Evolutionary conservation across 805 yeast species (phyloP).

Genomic region (Kodamaea neixiangensis): DNA sequence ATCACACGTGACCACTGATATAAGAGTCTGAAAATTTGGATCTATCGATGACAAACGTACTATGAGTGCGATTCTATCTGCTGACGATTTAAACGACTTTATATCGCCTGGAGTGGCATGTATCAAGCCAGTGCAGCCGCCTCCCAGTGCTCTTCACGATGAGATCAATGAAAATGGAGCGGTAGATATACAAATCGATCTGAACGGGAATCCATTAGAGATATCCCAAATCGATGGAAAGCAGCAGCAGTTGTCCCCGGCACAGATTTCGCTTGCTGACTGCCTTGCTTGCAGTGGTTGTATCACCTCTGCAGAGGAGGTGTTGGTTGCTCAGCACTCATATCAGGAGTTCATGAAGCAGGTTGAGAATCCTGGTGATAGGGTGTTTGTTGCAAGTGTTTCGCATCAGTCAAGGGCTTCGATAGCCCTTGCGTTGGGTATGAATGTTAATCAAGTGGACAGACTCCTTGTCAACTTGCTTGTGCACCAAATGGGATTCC

Average conservation of each 20-base stretch:
- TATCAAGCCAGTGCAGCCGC: constrained; percentile 71
- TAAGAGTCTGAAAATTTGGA: background rate
- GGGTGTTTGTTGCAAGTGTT: constrained; percentile 69
- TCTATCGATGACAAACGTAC: background rate
- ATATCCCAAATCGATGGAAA: constrained; percentile 63
- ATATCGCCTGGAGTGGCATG: constrained; percentile 95
- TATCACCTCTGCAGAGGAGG: constrained; percentile 96
- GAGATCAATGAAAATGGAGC: constrained; percentile 30
- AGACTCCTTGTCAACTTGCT: constrained; percentile 57
- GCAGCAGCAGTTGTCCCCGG: constrained; percentile 60
- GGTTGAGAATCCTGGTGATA: constrained; percentile 38
- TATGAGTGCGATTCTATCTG: constrained; percentile 88
- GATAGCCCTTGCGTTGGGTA: constrained; percentile 63
- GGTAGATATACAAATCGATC: constrained; percentile 59
- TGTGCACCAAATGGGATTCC: constrained; percentile 61
- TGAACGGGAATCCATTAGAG: constrained; percentile 62
- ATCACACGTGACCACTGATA: constrained; percentile 3
- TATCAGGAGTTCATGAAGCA: constrained; percentile 74
- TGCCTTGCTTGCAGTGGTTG: constrained; percentile 98
- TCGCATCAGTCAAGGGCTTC: constrained; percentile 88
- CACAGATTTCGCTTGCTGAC: constrained; percentile 87
- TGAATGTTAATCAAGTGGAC: constrained; percentile 61
- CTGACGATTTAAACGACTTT: constrained; percentile 91
- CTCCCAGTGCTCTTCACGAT: constrained; percentile 28
- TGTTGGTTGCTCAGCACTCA: constrained; percentile 86